These are phyloP conservation scores for Sisymbrium altissimum DNA, from an alignment of 345 rosid species.

Conservation along the genomic window DNA sequence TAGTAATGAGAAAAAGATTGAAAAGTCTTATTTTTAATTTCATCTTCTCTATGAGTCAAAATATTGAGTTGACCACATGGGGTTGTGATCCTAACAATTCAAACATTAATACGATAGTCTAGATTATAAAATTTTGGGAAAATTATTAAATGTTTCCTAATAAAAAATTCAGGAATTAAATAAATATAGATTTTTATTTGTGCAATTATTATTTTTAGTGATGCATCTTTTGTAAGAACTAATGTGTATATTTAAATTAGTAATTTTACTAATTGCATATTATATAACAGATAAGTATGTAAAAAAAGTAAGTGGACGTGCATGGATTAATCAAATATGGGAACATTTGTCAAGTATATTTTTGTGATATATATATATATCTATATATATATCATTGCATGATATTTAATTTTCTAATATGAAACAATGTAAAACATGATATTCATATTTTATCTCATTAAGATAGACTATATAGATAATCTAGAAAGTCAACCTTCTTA, in stretches of 20 bases:
- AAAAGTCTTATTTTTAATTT: slow-evolving; percentile 1
- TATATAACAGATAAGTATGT: neutral
- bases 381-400: no score
- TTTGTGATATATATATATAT: neutral
- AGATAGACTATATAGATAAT: neutral
- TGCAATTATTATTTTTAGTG: neutral
- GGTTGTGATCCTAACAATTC: slow-evolving; percentile 7
- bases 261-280: neutral
- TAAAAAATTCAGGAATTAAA: neutral
- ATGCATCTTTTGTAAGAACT: neutral
- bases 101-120: neutral
- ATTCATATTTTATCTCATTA: no score
- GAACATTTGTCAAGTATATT: no score
- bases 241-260: neutral
- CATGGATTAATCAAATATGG: neutral
- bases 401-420: no score
- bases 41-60: slow-evolving; percentile 18
- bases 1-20: neutral
- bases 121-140: neutral
- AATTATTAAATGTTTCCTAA: neutral
- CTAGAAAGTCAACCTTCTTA: neutral
- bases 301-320: neutral
- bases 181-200: neutral
- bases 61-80: slow-evolving; percentile 22
- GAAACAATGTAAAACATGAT: no score